A percentile compares a stretch with the other conserved stretches of the same genome.
Conservation (phyloP, 805 yeast genomes). For the Wickerhamiella siamensis region DNA sequence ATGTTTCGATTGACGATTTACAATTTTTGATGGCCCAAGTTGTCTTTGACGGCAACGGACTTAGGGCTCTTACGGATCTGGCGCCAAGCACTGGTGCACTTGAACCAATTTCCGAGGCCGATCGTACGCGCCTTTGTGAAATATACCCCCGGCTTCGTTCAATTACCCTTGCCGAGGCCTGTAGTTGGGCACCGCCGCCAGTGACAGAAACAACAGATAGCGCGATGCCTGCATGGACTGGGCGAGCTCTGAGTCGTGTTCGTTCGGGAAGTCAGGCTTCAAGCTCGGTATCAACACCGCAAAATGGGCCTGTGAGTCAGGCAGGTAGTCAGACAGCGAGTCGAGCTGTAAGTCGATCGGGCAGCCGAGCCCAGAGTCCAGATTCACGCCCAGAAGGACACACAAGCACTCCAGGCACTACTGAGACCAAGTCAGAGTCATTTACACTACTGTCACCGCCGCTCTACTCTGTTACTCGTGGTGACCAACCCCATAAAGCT, state of each 20-base stretch:
- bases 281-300: not conserved
- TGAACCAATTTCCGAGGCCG: not conserved
- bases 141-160: not conserved
- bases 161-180: not conserved
- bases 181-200: not conserved
- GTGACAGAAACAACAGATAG: no score
- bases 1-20: conserved; percentile 13
- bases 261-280: not conserved
- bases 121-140: not conserved
- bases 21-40: conserved; percentile 22
- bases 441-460: conserved; percentile 21
- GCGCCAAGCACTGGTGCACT: conserved; percentile 9
- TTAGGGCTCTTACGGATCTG: conserved; percentile 7
- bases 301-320: not conserved
- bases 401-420: not conserved
- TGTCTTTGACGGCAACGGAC: conserved; percentile 25
- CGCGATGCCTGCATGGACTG: not conserved
- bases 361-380: not conserved
- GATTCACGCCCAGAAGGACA: not conserved
- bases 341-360: not conserved
- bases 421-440: not conserved
- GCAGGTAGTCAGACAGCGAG: not conserved
- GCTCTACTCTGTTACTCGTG: conserved; percentile 18
- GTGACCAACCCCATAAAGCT: conserved; percentile 22
- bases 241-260: not conserved